Evolutionary conservation across 768 basidiomycete genomes (phyloP).

Genomic region (Clitopilus hobsonii): DNA sequence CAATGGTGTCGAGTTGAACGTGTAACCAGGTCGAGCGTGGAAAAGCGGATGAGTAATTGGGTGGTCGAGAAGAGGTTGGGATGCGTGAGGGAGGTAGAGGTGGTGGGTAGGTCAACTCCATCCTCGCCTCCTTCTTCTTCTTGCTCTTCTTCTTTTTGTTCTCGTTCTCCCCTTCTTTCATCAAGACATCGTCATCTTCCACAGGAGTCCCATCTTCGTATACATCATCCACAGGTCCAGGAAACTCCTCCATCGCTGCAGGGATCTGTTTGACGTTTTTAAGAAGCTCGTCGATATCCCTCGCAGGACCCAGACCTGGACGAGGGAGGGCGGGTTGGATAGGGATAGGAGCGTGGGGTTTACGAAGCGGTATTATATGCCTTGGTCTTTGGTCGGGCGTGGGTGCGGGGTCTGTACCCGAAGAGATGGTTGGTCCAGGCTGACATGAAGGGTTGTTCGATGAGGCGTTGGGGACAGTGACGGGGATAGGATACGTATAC

Average conservation of each 20-base stretch:
- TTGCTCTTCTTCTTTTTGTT: background rate
- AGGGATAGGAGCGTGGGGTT: background rate
- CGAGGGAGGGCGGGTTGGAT: background rate
- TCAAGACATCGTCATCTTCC: background rate
- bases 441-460: background rate
- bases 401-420: no score
- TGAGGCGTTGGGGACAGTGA: background rate
- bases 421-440: no score
- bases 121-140: no score
- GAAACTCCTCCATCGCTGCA: background rate
- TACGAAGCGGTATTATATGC: no score
- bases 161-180: background rate
- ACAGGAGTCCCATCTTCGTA: background rate
- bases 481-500: background rate
- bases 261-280: background rate
- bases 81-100: background rate
- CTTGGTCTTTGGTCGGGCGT: no score
- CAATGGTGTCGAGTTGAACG: no score
- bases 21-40: no score
- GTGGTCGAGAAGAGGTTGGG: background rate
- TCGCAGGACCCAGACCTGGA: background rate
- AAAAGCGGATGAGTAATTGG: background rate
- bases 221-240: background rate
- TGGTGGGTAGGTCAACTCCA: no score
- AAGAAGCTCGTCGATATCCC: background rate